Evolutionary conservation across 2,329 filamentous ascomycete species (phyloP).

Genomic region (Orbilia javanica): DNA sequence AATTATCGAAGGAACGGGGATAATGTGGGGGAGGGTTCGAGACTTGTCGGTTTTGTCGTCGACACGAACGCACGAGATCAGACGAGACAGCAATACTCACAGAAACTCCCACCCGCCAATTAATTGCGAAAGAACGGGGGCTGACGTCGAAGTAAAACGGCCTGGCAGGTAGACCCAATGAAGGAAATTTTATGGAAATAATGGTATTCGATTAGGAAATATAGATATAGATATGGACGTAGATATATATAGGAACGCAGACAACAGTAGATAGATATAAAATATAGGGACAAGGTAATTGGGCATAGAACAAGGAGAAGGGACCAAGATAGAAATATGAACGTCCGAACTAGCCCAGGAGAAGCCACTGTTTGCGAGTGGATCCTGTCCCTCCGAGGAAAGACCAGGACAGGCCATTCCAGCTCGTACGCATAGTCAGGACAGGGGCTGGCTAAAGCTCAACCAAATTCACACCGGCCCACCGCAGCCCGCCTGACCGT

Average conservation of each 20-base stretch:
- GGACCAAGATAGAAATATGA: neutral
- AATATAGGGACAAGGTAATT: constrained; percentile 7
- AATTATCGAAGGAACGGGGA: neutral
- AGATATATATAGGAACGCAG: no score
- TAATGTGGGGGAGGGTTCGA: neutral
- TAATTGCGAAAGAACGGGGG: neutral
- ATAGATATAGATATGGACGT: neutral
- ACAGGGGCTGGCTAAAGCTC: constrained; percentile 20
- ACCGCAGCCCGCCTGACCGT: constrained; percentile 57
- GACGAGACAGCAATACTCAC: neutral
- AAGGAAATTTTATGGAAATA: neutral
- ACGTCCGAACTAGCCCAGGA: constrained; percentile 14
- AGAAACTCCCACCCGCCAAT: constrained; percentile 1
- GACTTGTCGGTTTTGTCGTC: neutral
- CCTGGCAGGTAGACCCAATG: no score
- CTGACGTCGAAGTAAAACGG: neutral
- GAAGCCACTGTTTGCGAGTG: constrained; percentile 28
- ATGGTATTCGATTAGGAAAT: neutral
- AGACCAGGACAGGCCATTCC: neutral
- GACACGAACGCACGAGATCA: neutral
- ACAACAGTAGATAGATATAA: constrained; percentile 2
- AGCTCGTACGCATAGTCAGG: neutral
- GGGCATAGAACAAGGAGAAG: constrained; percentile 3
- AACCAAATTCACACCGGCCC: constrained; percentile 44
- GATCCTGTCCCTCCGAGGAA: neutral